Percentiles rank a stretch among this genome's conserved stretches.
These are phyloP conservation scores for Nakazawaea ambrosiae DNA, from an alignment of 805 yeast genomes.

Conservation along the genomic window DNA sequence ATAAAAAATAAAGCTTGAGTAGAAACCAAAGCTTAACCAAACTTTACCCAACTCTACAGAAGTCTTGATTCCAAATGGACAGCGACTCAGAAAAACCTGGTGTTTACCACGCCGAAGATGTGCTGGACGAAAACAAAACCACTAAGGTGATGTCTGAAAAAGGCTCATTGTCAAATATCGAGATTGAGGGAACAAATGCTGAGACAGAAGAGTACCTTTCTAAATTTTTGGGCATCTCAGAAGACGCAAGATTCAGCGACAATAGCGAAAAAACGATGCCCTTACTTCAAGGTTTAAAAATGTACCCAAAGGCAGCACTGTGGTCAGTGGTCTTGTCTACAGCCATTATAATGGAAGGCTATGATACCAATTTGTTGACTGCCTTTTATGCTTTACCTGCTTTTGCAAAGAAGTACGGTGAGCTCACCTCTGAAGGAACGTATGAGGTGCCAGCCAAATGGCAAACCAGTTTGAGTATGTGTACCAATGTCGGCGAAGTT, in stretches of 20 bases:
- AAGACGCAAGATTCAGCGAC: slow-evolving; percentile 13
- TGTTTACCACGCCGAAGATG: too few species aligned
- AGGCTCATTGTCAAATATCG: too few species aligned
- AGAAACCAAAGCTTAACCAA: too few species aligned
- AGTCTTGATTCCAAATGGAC: too few species aligned
- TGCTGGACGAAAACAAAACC: too few species aligned
- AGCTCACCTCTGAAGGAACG: slow-evolving; percentile 15
- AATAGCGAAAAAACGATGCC: slow-evolving; percentile 20
- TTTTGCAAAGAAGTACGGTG: slow-evolving; percentile 35
- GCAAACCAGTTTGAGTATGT: slow-evolving; percentile 32
- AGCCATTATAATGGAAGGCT: slow-evolving; percentile 43
- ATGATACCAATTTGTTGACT: slow-evolving; percentile 33
- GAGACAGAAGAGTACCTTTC: slow-evolving; percentile 21
- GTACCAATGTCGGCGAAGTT: slow-evolving; percentile 24
- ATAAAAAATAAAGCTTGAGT: too few species aligned
- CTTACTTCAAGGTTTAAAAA: slow-evolving; percentile 27
- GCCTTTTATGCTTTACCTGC: slow-evolving; percentile 40
- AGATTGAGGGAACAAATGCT: too few species aligned
- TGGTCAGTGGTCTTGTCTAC: slow-evolving; percentile 40
- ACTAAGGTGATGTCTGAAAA: too few species aligned
- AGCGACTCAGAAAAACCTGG: too few species aligned
- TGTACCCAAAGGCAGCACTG: slow-evolving; percentile 36
- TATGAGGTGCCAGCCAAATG: slow-evolving; percentile 32
- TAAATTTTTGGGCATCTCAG: slow-evolving; percentile 25
- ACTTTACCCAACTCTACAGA: too few species aligned